phyloP scores from a whole-genome alignment of 192 early-diverging fungal species.

The Linnemannia hyalina region DNA sequence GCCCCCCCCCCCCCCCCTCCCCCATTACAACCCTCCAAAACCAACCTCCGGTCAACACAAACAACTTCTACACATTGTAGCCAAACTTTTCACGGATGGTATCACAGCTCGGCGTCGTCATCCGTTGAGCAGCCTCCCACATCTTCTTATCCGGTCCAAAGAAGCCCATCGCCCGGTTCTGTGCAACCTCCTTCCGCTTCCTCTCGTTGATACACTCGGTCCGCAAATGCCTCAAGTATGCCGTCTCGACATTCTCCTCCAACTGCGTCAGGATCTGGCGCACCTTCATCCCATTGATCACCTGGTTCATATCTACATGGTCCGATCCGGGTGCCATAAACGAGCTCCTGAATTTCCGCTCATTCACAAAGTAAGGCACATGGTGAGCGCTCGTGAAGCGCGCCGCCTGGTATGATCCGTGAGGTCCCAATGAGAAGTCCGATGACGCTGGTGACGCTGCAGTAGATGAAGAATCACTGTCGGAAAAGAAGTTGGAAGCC shows the following conservation, averaged over 20 bases:
- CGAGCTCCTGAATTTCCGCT: constrained; percentile 46
- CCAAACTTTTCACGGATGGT: constrained; percentile 44
- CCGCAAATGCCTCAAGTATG: constrained; percentile 76
- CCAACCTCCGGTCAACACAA: not conserved
- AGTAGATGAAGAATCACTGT: constrained; percentile 11
- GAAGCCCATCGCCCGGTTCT: constrained; percentile 75
- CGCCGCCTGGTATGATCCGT: constrained; percentile 61
- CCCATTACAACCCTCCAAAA: not conserved
- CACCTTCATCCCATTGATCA: constrained; percentile 22
- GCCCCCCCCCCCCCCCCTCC: not conserved
- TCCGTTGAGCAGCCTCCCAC: constrained; percentile 73
- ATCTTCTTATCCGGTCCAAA: constrained; percentile 72
- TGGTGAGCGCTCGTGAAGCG: constrained; percentile 71
- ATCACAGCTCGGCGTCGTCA: constrained; percentile 80
- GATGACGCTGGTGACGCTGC: constrained; percentile 31
- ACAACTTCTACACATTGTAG: not conserved
- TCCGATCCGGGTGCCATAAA: constrained; percentile 27
- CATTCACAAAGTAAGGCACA: constrained; percentile 87
- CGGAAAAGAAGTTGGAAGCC: constrained; percentile 70
- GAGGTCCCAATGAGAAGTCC: constrained; percentile 73
- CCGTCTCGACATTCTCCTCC: constrained; percentile 80
- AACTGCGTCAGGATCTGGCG: constrained; percentile 68
- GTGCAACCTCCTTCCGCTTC: constrained; percentile 63
- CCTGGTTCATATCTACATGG: constrained; percentile 9
- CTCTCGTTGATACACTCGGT: constrained; percentile 75